Conservation (phyloP, 352 stramenopile species). For the Phytopythium ostracodes region DNA sequence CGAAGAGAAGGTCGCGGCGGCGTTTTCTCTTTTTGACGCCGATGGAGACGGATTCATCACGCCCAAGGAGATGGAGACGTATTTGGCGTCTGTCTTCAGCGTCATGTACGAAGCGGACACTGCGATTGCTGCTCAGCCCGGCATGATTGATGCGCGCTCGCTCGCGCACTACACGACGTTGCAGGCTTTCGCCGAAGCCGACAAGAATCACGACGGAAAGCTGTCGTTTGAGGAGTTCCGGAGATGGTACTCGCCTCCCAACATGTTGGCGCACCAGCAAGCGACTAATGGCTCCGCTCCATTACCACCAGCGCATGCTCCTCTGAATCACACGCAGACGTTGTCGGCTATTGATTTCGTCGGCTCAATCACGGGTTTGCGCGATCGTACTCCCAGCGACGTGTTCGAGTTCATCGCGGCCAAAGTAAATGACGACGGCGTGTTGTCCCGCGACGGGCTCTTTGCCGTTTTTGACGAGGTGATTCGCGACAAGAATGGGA, state of each 20-base stretch:
- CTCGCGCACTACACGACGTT: conserved; percentile 70
- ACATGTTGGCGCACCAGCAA: conserved; percentile 17
- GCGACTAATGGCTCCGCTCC: neutral
- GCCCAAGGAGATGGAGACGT: conserved; percentile 73
- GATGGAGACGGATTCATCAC: conserved; percentile 85
- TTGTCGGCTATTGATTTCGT: conserved; percentile 58
- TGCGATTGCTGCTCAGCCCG: conserved; percentile 19
- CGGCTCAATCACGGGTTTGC: conserved; percentile 51
- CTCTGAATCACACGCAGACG: conserved; percentile 11
- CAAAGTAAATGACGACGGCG: conserved; percentile 80
- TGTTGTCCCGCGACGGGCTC: conserved; percentile 63
- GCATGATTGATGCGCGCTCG: conserved; percentile 37
- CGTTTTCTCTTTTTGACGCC: conserved; percentile 83
- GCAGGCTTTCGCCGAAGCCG: conserved; percentile 84
- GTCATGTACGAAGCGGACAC: conserved; percentile 52
- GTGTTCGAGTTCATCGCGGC: conserved; percentile 83
- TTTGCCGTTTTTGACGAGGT: conserved; percentile 70
- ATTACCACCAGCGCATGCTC: neutral
- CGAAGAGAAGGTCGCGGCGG: conserved; percentile 74
- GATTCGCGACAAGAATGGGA: conserved; percentile 26
- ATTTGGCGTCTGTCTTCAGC: conserved; percentile 68
- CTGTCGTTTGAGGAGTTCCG: conserved; percentile 82
- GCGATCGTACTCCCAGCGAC: conserved; percentile 44
- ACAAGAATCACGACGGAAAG: conserved; percentile 76
- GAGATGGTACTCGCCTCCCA: conserved; percentile 62